Evolutionary conservation across 306 rosid genomes (phyloP).

Genomic region (Medicago lupulina): DNA sequence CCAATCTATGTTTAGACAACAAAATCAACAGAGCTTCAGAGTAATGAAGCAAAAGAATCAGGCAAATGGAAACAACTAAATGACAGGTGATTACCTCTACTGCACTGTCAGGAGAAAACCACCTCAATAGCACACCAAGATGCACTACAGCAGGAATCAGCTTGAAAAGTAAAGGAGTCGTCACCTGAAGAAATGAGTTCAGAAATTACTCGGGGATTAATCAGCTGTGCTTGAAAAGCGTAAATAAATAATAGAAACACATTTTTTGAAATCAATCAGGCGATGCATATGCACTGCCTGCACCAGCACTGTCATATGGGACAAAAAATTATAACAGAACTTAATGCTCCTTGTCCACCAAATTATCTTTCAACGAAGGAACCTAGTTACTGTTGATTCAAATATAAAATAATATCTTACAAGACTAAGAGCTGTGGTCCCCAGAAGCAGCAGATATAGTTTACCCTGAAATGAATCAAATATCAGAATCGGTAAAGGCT

Average conservation of each 20-base stretch:
- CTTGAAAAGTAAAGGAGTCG: slow-evolving; percentile 95
- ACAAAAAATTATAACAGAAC: not conserved
- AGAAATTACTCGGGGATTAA: slow-evolving; percentile 30
- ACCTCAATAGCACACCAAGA: slow-evolving; percentile 88
- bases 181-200: slow-evolving; percentile 64
- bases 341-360: slow-evolving; percentile 24
- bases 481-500: slow-evolving; percentile 32
- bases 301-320: slow-evolving; percentile 2
- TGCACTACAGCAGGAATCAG: slow-evolving; percentile 94
- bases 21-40: slow-evolving; percentile 28
- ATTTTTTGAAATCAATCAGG: not conserved
- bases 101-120: slow-evolving; percentile 84
- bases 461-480: slow-evolving; percentile 73
- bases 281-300: slow-evolving; percentile 8
- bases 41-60: slow-evolving; percentile 25
- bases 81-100: slow-evolving; percentile 63
- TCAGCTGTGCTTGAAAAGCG: not conserved
- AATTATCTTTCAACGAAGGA: slow-evolving; percentile 13
- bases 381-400: slow-evolving; percentile 34
- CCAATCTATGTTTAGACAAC: slow-evolving; percentile 61
- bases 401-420: slow-evolving; percentile 52
- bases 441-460: slow-evolving; percentile 84
- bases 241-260: slow-evolving; percentile 1
- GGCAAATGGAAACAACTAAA: not conserved
- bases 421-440: slow-evolving; percentile 98